Percentiles rank a stretch among this genome's conserved stretches.
Conservation (phyloP, 345 rosid genomes). For the Sisymbrium altissimum region DNA sequence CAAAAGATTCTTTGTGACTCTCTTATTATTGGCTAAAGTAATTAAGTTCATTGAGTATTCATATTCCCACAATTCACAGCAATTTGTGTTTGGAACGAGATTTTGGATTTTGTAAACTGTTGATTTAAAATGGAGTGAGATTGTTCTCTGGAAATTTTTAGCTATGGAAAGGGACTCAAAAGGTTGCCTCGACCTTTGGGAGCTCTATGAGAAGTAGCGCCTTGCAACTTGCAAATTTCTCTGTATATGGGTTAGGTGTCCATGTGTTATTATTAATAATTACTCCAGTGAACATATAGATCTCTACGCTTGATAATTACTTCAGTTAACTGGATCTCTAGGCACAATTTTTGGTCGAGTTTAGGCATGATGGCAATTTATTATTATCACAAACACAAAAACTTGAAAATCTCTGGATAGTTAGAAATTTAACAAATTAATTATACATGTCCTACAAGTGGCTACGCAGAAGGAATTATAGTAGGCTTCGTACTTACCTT, state of each 20-base stretch:
- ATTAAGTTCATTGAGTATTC: too few relatives aligned
- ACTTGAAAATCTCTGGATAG: not conserved
- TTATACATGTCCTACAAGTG: not conserved
- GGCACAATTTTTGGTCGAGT: not conserved
- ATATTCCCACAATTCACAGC: too few relatives aligned
- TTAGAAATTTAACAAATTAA: not conserved
- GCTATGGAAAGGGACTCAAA: not conserved
- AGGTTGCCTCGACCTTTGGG: not conserved
- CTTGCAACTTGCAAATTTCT: not conserved
- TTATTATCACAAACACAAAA: not conserved
- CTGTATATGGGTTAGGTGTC: not conserved
- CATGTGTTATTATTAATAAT: not conserved
- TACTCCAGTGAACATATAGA: too few relatives aligned
- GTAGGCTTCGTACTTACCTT: slow-evolving; percentile 36
- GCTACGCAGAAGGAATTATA: slow-evolving; percentile 12
- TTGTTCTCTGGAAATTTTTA: too few relatives aligned
- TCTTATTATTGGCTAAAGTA: too few relatives aligned
- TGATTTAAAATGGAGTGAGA: too few relatives aligned
- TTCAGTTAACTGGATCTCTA: too few relatives aligned
- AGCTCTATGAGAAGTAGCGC: not conserved
- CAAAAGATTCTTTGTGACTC: too few relatives aligned
- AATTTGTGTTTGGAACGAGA: too few relatives aligned
- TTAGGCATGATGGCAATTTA: not conserved
- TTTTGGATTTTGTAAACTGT: too few relatives aligned
- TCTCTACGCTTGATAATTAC: too few relatives aligned